These are phyloP conservation scores for Phytophthora lateralis DNA, from an alignment of 352 stramenopile species.

Conservation along the genomic window DNA sequence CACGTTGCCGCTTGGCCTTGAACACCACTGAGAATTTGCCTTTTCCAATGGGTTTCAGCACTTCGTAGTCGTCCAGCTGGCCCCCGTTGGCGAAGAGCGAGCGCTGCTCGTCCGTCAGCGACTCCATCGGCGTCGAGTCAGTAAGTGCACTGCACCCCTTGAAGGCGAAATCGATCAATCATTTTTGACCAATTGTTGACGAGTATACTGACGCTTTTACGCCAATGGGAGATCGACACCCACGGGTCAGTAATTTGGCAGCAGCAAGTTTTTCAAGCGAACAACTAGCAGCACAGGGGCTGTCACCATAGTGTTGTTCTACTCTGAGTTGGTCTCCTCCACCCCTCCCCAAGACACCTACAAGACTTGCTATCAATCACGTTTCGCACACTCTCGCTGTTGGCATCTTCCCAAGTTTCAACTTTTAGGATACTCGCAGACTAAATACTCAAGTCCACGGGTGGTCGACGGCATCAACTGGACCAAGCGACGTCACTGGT, in stretches of 20 bases:
- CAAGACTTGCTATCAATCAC: conserved; percentile 18
- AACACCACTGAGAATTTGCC: conserved; percentile 95
- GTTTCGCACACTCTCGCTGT: conserved; percentile 1
- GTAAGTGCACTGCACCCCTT: conserved; percentile 23
- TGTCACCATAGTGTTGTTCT: conserved; percentile 12
- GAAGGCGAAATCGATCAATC: conserved; percentile 9
- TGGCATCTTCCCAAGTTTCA: conserved; percentile 20
- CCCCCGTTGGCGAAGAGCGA: conserved; percentile 65
- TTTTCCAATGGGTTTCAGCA: conserved; percentile 91
- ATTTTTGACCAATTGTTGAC: conserved; percentile 23
- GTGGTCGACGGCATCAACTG: conserved; percentile 30
- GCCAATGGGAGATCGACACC: conserved; percentile 24
- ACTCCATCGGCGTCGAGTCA: conserved; percentile 61
- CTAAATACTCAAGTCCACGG: background rate
- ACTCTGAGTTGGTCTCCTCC: conserved; percentile 21
- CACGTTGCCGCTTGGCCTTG: conserved; percentile 72
- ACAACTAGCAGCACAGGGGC: conserved; percentile 6
- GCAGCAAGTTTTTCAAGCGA: conserved; percentile 25
- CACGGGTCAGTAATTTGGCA: conserved; percentile 14
- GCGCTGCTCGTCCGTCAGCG: conserved; percentile 73
- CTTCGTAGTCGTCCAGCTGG: conserved; percentile 75
- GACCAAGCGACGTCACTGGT: conserved; percentile 12
- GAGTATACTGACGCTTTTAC: background rate
- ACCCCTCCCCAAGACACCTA: conserved; percentile 17
- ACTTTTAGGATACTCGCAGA: conserved; percentile 19